phyloP scores from a whole-genome alignment of 805 yeast genomes.

The Saccharomycopsis fermentans region DNA sequence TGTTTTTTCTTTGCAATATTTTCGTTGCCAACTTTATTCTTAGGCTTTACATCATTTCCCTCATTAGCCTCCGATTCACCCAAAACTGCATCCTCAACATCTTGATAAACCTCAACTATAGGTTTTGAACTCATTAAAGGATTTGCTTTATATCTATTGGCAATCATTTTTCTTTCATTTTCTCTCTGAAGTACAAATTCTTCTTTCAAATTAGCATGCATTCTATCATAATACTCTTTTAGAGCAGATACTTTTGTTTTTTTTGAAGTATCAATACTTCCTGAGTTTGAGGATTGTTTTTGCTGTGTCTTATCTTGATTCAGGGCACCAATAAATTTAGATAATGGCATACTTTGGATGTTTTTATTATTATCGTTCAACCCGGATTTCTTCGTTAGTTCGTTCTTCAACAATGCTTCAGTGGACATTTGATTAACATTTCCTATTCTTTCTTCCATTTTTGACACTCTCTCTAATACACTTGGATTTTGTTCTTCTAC shows the following conservation, averaged over 20 bases:
- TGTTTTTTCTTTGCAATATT: constrained; percentile 4
- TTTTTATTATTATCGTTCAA: neutral
- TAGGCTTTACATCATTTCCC: constrained; percentile 10
- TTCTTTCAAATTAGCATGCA: constrained; percentile 66
- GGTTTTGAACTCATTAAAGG: constrained; percentile 74
- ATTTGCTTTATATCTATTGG: constrained; percentile 50
- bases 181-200: constrained; percentile 88
- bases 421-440: constrained; percentile 4
- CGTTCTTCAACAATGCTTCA: constrained; percentile 13
- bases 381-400: constrained; percentile 8
- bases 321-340: neutral
- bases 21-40: neutral
- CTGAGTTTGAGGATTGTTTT: neutral
- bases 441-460: constrained; percentile 17
- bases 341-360: neutral
- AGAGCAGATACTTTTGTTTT: constrained; percentile 44
- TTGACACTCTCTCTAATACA: constrained; percentile 16
- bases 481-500: constrained; percentile 1
- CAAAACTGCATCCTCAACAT: constrained; percentile 80
- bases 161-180: constrained; percentile 54
- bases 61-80: constrained; percentile 22
- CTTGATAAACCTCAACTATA: constrained; percentile 80
- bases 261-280: constrained; percentile 1
- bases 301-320: neutral
- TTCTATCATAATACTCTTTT: constrained; percentile 58